These are phyloP conservation scores for Dendrothele bispora DNA, from an alignment of 768 basidiomycete species.

Conservation along the genomic window DNA sequence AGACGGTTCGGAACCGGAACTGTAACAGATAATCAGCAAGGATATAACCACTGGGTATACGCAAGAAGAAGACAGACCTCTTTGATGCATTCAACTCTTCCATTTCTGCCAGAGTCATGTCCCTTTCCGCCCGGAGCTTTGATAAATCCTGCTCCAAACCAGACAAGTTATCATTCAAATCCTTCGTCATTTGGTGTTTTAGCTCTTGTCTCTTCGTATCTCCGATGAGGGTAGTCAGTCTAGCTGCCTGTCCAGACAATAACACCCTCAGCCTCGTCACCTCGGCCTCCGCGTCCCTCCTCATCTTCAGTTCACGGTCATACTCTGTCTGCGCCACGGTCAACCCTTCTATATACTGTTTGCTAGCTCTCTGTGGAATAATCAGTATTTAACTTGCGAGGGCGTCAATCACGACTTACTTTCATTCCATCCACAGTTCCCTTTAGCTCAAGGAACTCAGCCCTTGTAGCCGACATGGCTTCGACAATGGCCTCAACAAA, in stretches of 20 bases:
- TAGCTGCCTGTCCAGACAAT: slow-evolving; percentile 86
- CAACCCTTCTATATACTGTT: slow-evolving; percentile 89
- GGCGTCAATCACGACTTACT: slow-evolving; percentile 48
- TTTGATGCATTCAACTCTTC: slow-evolving; percentile 72
- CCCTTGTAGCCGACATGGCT: slow-evolving; percentile 63
- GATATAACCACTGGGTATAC: not conserved
- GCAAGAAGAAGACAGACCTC: slow-evolving; percentile 48
- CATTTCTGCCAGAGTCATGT: slow-evolving; percentile 89
- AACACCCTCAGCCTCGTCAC: slow-evolving; percentile 82
- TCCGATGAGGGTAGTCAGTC: slow-evolving; percentile 81
- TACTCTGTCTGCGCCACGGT: slow-evolving; percentile 94
- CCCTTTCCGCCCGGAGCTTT: slow-evolving; percentile 84
- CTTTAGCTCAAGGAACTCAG: slow-evolving; percentile 64
- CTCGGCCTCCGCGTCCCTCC: slow-evolving; percentile 91
- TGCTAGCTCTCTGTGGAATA: slow-evolving; percentile 77
- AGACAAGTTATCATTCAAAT: slow-evolving; percentile 73
- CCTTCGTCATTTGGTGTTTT: slow-evolving; percentile 75
- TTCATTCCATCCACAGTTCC: slow-evolving; percentile 83
- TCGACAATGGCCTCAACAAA: slow-evolving; percentile 71
- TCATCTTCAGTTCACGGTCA: slow-evolving; percentile 83
- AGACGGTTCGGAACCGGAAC: slow-evolving; percentile 37
- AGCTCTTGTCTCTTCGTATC: slow-evolving; percentile 78
- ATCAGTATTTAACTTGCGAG: not conserved
- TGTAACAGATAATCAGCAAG: slow-evolving; percentile 12
- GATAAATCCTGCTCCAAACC: slow-evolving; percentile 85